Base-by-base conservation (phyloP, 2,329 filamentous ascomycete genomes). In the Magnaporthiopsis rhizophila region DNA sequence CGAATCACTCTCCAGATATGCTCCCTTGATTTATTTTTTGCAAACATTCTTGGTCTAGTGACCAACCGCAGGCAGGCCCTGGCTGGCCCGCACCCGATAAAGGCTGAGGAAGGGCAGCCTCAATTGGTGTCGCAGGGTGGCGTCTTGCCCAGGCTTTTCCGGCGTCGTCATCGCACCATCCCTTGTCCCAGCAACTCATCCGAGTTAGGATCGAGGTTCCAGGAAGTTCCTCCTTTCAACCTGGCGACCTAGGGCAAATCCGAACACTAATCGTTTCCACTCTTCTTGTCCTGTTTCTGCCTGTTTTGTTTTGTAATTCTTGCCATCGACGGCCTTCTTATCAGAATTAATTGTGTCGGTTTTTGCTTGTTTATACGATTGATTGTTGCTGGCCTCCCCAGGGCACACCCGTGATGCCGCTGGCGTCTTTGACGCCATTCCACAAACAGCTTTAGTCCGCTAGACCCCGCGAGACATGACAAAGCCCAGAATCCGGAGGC, bases 401-500 rank as follows among this genome's bases (percentile, higher is more conserved):
- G 21, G 21, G n/a, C 2, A 11, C 45, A 13, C 45, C 45, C 45
- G n/a, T 18, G 45, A 50, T 50, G 45, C 15, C 7, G 18, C 6
- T 50, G 15, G 45, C 1, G 45, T 50, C 45, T 50, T 50, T 5
- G 45, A 38, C 36, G 45, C 45, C 45, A 18, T 7, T 21, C 45
- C 21, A 21, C 45, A 21, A 11, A 53, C 45, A 53, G 45, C 21
- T n/a, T 50, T 53, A 24, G 11, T 24, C 3, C 45, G 12, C n/a
- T 21, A 7, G n/a, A 53, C 8, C 8, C 45, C 45, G 18, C 21
- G 45, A 53, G 45, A 53, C 65, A 81, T 80, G 78, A 72, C 74
- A 68, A 75, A 69, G 38, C 57, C 56, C 56, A 63, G 57, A 67
- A 71, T 75, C 66, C 56, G 57, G 13, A 75, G 71, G 63, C 69